phyloP scores from a whole-genome alignment of 192 early-diverging fungal genomes.

The Coemansia sp. region DNA sequence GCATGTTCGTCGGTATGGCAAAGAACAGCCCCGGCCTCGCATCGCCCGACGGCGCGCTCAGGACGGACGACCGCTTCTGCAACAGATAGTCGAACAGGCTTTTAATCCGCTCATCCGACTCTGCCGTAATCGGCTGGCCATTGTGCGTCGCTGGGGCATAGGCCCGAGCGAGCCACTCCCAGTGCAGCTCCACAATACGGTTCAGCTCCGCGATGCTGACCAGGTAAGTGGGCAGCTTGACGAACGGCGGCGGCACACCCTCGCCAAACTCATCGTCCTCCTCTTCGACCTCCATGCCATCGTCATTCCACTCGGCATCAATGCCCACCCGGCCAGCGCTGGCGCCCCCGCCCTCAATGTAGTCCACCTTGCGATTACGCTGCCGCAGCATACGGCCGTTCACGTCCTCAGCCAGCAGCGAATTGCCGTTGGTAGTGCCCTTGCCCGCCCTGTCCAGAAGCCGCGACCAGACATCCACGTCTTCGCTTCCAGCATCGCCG shows the following conservation, averaged over 20 bases:
- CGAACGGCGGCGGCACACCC: too few relatives aligned
- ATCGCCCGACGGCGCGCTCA: not conserved
- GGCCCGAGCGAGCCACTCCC: too few relatives aligned
- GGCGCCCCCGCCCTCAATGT: not conserved
- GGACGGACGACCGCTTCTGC: not conserved
- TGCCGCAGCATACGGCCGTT: constrained; percentile 19
- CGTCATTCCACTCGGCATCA: not conserved
- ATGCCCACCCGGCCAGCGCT: not conserved
- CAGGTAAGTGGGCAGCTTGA: too few relatives aligned
- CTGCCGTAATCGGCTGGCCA: too few relatives aligned
- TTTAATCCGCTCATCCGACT: not conserved
- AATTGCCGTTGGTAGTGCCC: not conserved
- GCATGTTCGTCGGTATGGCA: constrained; percentile 16
- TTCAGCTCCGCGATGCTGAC: too few relatives aligned
- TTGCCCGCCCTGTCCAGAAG: not conserved
- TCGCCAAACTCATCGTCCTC: too few relatives aligned
- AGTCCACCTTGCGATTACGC: constrained; percentile 35
- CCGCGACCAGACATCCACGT: not conserved
- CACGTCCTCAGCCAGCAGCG: constrained; percentile 1
- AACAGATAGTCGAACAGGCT: not conserved
- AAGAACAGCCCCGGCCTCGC: constrained; percentile 17
- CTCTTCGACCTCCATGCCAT: not conserved
- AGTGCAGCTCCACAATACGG: too few relatives aligned
- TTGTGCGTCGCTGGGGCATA: too few relatives aligned
- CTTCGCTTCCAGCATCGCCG: not conserved